Percentiles rank a stretch among this genome's conserved stretches.
phyloP scores from a whole-genome alignment of 495 filamentous ascomycete genomes.

The Letharia columbiana region DNA sequence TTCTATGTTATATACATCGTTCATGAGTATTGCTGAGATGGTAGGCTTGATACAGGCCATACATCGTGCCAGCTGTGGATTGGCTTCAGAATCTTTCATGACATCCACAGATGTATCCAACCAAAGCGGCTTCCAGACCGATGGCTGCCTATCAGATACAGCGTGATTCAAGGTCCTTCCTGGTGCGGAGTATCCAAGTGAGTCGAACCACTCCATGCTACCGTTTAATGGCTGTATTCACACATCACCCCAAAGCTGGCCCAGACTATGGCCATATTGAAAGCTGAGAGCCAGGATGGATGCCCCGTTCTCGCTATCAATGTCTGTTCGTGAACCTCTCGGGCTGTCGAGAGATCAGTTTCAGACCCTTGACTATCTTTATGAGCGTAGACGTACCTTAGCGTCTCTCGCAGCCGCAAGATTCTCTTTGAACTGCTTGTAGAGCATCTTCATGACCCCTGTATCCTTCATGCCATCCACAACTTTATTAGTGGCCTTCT shows the following conservation, averaged over 20 bases:
- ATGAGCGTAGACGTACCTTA: slow-evolving; percentile 30
- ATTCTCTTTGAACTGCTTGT: slow-evolving; percentile 50
- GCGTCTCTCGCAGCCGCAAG: slow-evolving; percentile 45
- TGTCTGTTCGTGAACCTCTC: slow-evolving; percentile 11
- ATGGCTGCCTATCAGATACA: background rate
- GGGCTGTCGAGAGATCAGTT: slow-evolving; percentile 14
- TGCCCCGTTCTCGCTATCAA: background rate
- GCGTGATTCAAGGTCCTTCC: background rate
- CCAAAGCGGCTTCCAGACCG: background rate
- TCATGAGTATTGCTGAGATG: background rate
- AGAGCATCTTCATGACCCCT: slow-evolving; percentile 49
- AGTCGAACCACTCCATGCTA: background rate
- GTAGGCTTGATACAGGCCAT: background rate
- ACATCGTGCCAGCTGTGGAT: too few relatives aligned
- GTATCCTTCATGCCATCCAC: slow-evolving; percentile 48
- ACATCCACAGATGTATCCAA: background rate
- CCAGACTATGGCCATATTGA: too few relatives aligned
- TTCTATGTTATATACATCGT: background rate
- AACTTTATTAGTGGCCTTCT: slow-evolving; percentile 47
- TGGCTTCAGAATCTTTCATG: too few relatives aligned
- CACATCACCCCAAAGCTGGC: background rate
- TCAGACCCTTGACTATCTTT: background rate
- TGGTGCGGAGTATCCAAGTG: background rate
- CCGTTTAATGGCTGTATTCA: background rate
- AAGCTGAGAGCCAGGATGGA: background rate